Percentiles rank a stretch among this genome's conserved stretches.
Conservation (phyloP, 495 filamentous ascomycete genomes). For the Parmelia sp. region DNA sequence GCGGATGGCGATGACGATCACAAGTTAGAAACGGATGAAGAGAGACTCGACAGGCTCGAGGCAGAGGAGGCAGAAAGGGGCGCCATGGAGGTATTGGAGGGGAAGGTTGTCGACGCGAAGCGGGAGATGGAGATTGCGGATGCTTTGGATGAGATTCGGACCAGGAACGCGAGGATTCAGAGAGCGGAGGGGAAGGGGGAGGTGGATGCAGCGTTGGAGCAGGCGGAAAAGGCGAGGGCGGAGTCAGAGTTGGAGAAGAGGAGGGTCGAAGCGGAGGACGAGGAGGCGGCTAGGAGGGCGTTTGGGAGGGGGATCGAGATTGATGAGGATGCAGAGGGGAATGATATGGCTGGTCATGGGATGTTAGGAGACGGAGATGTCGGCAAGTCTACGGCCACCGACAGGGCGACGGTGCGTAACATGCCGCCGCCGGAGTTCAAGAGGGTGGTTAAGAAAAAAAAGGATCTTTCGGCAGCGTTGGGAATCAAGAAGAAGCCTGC, state of each 20-base stretch:
- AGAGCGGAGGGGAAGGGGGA: constrained; percentile 57
- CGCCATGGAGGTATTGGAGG: constrained; percentile 73
- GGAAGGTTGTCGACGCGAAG: constrained; percentile 87
- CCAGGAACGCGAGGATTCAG: constrained; percentile 80
- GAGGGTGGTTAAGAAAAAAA: constrained; percentile 75
- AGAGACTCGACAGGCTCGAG: constrained; percentile 79
- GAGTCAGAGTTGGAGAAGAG: constrained; percentile 52
- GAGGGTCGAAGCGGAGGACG: constrained; percentile 72
- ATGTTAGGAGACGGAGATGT: constrained; percentile 29
- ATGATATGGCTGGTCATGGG: constrained; percentile 34
- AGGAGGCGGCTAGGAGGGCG: constrained; percentile 73
- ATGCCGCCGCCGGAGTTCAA: constrained; percentile 66
- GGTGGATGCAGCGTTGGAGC: constrained; percentile 40
- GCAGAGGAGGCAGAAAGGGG: constrained; percentile 59
- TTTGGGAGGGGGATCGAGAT: constrained; percentile 59
- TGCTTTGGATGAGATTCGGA: constrained; percentile 89
- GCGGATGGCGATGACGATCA: constrained; percentile 44
- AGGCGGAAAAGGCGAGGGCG: constrained; percentile 35
- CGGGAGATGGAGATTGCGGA: constrained; percentile 96
- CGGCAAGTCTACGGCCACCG: constrained; percentile 13
- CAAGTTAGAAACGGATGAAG: constrained; percentile 75
- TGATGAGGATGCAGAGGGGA: constrained; percentile 35
- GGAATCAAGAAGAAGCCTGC: constrained; percentile 88
- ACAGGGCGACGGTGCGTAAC: constrained; percentile 30
- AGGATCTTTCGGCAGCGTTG: constrained; percentile 60